Conservation (phyloP, 306 rosid species). For the Sophora flavescens region DNA sequence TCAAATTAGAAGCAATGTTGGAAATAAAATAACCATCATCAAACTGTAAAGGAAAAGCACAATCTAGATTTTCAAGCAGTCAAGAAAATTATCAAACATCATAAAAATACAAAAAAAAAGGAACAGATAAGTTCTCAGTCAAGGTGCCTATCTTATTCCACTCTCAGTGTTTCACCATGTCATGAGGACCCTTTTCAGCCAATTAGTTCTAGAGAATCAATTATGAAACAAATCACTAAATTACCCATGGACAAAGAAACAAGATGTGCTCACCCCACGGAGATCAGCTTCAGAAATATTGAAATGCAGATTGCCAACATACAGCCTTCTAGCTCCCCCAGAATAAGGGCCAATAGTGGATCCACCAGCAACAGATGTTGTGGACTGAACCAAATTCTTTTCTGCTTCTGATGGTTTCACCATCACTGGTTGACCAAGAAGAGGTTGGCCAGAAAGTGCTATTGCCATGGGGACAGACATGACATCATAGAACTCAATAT, state of each 20-base stretch:
- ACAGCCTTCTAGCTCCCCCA: constrained; percentile 94
- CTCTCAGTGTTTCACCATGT: constrained; percentile 25
- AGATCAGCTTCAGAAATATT: constrained; percentile 90
- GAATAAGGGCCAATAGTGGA: constrained; percentile 85
- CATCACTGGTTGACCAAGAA: constrained; percentile 95
- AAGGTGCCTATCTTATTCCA: constrained; percentile 16
- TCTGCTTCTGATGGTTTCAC: constrained; percentile 99
- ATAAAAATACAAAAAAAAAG: constrained; percentile 1
- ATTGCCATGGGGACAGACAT: constrained; percentile 99
- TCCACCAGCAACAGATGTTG: constrained; percentile 65
- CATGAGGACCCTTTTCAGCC: constrained; percentile 29
- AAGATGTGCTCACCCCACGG: constrained; percentile 66
- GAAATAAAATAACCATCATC: constrained; percentile 14
- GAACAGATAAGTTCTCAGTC: constrained; percentile 17
- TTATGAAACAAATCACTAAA: constrained; percentile 34
- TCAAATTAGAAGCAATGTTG: constrained; percentile 7
- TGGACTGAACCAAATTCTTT: constrained; percentile 92
- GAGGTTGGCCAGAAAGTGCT: constrained; percentile 94
- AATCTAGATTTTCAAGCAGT: constrained; percentile 8
- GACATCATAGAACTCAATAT: constrained; percentile 90
- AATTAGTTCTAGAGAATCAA: constrained; percentile 30
- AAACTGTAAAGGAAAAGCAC: background rate
- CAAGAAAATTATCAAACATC: background rate
- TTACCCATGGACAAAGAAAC: constrained; percentile 28
- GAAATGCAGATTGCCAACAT: constrained; percentile 92